phyloP scores from a whole-genome alignment of 176 grass and related monocot genomes.

The Puccinellia tenuiflora region DNA sequence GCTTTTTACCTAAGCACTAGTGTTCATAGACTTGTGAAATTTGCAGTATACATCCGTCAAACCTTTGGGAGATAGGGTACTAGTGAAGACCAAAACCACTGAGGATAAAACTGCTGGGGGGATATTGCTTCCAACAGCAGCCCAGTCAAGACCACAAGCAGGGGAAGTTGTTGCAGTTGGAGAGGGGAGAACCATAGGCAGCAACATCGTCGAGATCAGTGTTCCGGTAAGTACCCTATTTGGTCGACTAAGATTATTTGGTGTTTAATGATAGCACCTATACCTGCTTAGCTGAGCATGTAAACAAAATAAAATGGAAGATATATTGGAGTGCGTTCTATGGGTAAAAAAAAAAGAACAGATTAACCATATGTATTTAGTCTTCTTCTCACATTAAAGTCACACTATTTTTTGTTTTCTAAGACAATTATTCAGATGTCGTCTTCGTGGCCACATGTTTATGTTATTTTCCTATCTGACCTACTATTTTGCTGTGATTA shows the following conservation, averaged over 20 bases:
- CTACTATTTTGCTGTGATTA: not conserved
- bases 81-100: conserved; percentile 62
- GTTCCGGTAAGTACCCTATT: conserved; percentile 47
- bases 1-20: not conserved
- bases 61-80: conserved; percentile 75
- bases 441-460: not conserved
- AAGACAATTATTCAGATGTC: not conserved
- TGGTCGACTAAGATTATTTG: not conserved
- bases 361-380: not conserved
- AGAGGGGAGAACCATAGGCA: conserved; percentile 62
- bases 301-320: not conserved
- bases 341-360: not conserved
- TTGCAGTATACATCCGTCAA: conserved; percentile 74
- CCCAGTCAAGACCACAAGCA: conserved; percentile 63
- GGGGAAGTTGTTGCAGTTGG: conserved; percentile 74
- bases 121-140: conserved; percentile 75
- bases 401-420: not conserved
- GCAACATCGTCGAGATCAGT: conserved; percentile 50
- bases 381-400: not conserved
- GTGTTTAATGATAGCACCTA: not conserved
- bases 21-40: conserved; percentile 11
- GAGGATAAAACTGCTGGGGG: conserved; percentile 77
- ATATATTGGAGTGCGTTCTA: not conserved
- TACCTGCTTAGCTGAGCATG: not conserved
- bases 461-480: not conserved